Evolutionary conservation across 495 filamentous ascomycete species (phyloP).

Genomic region (Penicillium canescens): DNA sequence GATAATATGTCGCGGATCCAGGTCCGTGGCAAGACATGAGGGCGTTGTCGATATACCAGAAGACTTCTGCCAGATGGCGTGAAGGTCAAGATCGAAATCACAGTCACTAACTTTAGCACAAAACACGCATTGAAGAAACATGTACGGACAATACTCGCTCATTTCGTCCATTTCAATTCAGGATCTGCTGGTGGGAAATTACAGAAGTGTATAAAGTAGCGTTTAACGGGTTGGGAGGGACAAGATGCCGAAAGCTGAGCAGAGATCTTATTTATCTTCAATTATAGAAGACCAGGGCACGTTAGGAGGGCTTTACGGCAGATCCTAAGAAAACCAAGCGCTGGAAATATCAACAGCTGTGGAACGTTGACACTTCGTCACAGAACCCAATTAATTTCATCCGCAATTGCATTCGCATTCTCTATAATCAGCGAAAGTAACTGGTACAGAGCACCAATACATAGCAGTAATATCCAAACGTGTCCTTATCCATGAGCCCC

Average conservation of each 20-base stretch:
- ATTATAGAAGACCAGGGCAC: background rate
- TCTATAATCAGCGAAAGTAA: no score
- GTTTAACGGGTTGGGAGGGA: background rate
- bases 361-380: background rate
- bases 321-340: background rate
- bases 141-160: background rate
- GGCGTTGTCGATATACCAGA: slow-evolving; percentile 8
- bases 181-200: no score
- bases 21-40: slow-evolving; percentile 9
- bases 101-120: background rate
- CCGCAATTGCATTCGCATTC: no score
- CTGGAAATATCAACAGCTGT: background rate
- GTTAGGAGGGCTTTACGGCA: background rate
- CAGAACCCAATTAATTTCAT: no score
- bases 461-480: background rate
- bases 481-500: background rate
- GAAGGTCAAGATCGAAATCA: slow-evolving; percentile 4
- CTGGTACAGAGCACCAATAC: background rate
- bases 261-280: background rate
- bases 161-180: background rate
- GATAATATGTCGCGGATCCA: background rate
- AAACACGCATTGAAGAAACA: background rate
- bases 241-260: background rate
- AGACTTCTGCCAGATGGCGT: slow-evolving; percentile 7
- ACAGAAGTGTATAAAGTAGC: background rate